phyloP scores from a whole-genome alignment of 768 basidiomycete species.

The Mycena haematopus region DNA sequence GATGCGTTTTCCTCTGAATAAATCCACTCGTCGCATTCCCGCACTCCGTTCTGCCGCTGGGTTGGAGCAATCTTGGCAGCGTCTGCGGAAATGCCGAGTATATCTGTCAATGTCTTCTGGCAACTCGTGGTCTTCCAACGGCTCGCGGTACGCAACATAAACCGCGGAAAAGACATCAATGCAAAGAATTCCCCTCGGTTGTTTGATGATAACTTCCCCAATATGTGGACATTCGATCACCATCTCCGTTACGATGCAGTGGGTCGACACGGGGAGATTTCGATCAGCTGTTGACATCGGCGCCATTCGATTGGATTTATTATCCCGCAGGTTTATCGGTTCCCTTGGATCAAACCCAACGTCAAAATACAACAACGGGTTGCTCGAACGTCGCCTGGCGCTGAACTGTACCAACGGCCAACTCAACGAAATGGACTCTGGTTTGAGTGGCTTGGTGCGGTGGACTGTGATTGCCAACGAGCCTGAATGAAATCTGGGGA shows the following conservation, averaged over 20 bases:
- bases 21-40: conserved; percentile 64
- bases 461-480: not conserved
- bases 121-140: conserved; percentile 51
- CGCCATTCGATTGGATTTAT: conserved; percentile 33
- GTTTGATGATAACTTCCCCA: conserved; percentile 49
- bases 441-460: conserved; percentile 41
- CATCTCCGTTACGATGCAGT: conserved; percentile 54
- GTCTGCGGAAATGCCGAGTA: conserved; percentile 47
- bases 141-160: conserved; percentile 52
- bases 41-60: conserved; percentile 46
- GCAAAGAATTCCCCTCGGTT: conserved; percentile 47
- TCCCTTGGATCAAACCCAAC: conserved; percentile 50
- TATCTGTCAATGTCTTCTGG: conserved; percentile 5
- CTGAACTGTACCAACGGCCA: conserved; percentile 56
- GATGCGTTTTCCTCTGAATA: conserved; percentile 55
- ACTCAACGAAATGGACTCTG: conserved; percentile 47
- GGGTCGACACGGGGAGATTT: conserved; percentile 48
- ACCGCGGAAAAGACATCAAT: conserved; percentile 66
- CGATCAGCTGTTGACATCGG: conserved; percentile 44
- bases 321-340: conserved; percentile 33
- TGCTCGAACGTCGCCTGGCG: conserved; percentile 21
- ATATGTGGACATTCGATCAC: conserved; percentile 48
- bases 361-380: conserved; percentile 53
- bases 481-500: not conserved
- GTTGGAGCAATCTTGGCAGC: conserved; percentile 49